Base-by-base conservation (phyloP, 2,329 filamentous ascomycete species). In the Pseudogymnoascus pannorum region DNA sequence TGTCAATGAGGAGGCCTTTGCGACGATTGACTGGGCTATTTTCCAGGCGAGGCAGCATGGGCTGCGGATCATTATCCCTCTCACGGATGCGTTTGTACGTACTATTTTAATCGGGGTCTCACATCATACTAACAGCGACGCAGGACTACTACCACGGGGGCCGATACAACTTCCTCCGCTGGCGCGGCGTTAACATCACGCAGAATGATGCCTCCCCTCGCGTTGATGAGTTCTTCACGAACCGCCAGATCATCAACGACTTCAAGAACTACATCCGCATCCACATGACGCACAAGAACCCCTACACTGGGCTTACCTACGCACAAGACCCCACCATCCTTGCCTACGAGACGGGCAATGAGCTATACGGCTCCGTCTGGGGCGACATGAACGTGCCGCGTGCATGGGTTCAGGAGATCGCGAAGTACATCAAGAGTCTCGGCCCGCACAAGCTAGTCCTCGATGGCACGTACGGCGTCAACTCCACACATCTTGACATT, bases 81-180 rank as follows among this genome's bases (percentile, higher is more conserved):
- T 81, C 61, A 74, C 75, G 4, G 78, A 80, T 66, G 77, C 80
- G 61, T 80, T 76, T 64, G 75, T 75, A 35, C 64, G 70, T 62
- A 51, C 14, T 18, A 22, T 35, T 5, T 11, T 11, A 36, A 5
- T 4, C 16, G 20, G 9, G 4, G 5, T 14, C 54, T 51, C 20
- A 26, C 14, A 2, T n/a, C 5, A 12, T n/a, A 36, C 61, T 65
- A 51, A 65, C 14, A 24, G 5, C 12, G 38, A 26, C 18, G 8
- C 33, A 76, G 72, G 75, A 80, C 66, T 80, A 79, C 65, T 80
- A 79, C 67, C 78, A 80, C 63, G 78, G 78, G 20, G 78, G 78
- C 5, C 79, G 79, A 67, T 80, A 76, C 69, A 72, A 73, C 64
- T 81, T 79, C 67, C 70, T 80, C 29, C 75, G 78, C 22, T 80